Percentiles rank a stretch among this genome's conserved stretches.
These are phyloP conservation scores for Prunus kanzakura DNA, from an alignment of 306 rosid species.

Conservation along the genomic window DNA sequence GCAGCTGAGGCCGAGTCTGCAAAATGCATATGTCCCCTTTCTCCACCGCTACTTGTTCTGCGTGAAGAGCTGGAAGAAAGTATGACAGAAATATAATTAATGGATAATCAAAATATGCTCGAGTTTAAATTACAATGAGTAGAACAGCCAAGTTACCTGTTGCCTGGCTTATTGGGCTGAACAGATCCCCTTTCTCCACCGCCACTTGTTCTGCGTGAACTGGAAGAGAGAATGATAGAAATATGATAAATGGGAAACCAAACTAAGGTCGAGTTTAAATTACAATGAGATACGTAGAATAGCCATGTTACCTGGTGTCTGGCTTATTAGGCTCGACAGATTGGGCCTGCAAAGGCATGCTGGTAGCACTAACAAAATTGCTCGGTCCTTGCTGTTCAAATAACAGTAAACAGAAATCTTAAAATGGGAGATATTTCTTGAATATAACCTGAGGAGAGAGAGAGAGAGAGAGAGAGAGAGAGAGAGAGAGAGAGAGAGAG, in stretches of 20 bases:
- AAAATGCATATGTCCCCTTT: slow-evolving; percentile 34
- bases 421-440: neutral
- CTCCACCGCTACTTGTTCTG: slow-evolving; percentile 36
- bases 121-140: neutral
- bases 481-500: no score
- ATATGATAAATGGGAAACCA: neutral
- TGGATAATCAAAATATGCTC: neutral
- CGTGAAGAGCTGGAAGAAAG: slow-evolving; percentile 16
- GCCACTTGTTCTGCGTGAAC: slow-evolving; percentile 32
- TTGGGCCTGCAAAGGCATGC: slow-evolving; percentile 41
- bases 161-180: slow-evolving; percentile 19
- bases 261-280: neutral
- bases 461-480: neutral
- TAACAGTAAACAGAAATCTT: neutral
- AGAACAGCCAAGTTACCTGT: slow-evolving; percentile 21
- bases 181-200: slow-evolving; percentile 7
- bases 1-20: slow-evolving; percentile 70
- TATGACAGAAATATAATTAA: neutral
- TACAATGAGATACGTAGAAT: neutral
- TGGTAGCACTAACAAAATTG: slow-evolving; percentile 63
- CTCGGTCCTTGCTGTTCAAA: slow-evolving; percentile 63
- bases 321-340: slow-evolving; percentile 35
- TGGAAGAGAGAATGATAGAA: slow-evolving; percentile 10
- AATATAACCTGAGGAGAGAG: neutral
- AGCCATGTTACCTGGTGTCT: slow-evolving; percentile 23